These are phyloP conservation scores for Corrigiola litoralis DNA, from an alignment of 179 eudicot species.

Conservation along the genomic window DNA sequence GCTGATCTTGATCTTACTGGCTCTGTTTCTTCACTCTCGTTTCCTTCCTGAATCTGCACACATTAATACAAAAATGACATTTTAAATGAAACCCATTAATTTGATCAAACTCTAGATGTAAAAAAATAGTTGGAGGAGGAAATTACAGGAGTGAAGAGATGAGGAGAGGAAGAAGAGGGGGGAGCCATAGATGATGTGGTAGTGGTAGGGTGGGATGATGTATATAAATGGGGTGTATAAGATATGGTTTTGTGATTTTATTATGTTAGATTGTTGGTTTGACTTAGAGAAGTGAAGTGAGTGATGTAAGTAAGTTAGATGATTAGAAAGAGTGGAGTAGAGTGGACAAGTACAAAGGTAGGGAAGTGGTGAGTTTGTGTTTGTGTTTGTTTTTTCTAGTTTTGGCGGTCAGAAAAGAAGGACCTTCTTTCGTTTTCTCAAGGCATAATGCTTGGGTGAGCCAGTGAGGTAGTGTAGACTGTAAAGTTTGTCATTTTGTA, in stretches of 20 bases:
- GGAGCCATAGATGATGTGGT: slow-evolving; percentile 34
- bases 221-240: neutral
- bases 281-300: slow-evolving; percentile 3
- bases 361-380: neutral
- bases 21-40: slow-evolving; percentile 62
- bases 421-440: no score
- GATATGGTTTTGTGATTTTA: neutral
- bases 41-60: slow-evolving; percentile 74
- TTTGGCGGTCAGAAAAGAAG: slow-evolving; percentile 18
- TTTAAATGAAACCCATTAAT: neutral
- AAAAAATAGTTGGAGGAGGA: neutral
- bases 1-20: slow-evolving; percentile 34
- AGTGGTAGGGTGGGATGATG: neutral
- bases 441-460: no score
- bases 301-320: no score
- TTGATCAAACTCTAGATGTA: neutral
- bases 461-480: neutral
- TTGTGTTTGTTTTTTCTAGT: slow-evolving; percentile 7
- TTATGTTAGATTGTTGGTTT: neutral
- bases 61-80: neutral
- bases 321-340: neutral
- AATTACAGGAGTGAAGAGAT: slow-evolving; percentile 78
- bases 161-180: slow-evolving; percentile 47
- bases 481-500: slow-evolving; percentile 9
- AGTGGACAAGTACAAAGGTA: no score